Percentiles rank a stretch among this genome's conserved stretches.
phyloP scores from a whole-genome alignment of 345 rosid genomes.

The Populus davidiana region DNA sequence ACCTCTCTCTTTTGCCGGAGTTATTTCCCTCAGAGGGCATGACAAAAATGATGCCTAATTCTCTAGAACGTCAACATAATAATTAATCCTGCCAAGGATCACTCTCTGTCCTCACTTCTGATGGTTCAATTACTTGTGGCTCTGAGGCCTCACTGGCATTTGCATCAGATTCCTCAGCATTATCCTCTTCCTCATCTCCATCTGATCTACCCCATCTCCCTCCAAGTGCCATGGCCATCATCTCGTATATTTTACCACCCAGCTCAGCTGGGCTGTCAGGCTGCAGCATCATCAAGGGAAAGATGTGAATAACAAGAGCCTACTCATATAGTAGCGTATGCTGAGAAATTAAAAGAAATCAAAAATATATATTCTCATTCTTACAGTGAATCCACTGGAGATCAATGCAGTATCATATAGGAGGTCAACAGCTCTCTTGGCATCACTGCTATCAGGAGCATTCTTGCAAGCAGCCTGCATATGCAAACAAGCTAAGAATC shows the following conservation, averaged over 20 bases:
- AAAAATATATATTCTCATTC: constrained; percentile 8
- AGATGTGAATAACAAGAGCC: background rate
- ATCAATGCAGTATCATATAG: constrained; percentile 87
- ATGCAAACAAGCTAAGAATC: background rate
- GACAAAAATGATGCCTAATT: background rate
- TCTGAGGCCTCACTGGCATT: constrained; percentile 28
- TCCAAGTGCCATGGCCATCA: constrained; percentile 98
- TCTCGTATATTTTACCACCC: constrained; percentile 93
- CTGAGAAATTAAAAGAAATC: background rate
- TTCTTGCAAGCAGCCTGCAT: constrained; percentile 93
- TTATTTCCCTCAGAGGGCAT: background rate
- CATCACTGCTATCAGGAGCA: constrained; percentile 75
- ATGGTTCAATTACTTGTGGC: constrained; percentile 79
- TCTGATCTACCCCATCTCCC: constrained; percentile 96
- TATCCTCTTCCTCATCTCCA: constrained; percentile 29
- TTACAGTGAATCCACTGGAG: constrained; percentile 93
- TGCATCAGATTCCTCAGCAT: constrained; percentile 27
- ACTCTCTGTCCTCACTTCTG: constrained; percentile 77
- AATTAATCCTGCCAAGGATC: constrained; percentile 82
- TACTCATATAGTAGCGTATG: background rate
- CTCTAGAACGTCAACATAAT: background rate
- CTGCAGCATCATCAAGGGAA: constrained; percentile 38
- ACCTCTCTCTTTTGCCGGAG: background rate
- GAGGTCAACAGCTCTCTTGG: constrained; percentile 87
- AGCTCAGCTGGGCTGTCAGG: constrained; percentile 95